Base-by-base conservation (phyloP, 176 grass and related monocot species). In the Puccinellia tenuiflora region DNA sequence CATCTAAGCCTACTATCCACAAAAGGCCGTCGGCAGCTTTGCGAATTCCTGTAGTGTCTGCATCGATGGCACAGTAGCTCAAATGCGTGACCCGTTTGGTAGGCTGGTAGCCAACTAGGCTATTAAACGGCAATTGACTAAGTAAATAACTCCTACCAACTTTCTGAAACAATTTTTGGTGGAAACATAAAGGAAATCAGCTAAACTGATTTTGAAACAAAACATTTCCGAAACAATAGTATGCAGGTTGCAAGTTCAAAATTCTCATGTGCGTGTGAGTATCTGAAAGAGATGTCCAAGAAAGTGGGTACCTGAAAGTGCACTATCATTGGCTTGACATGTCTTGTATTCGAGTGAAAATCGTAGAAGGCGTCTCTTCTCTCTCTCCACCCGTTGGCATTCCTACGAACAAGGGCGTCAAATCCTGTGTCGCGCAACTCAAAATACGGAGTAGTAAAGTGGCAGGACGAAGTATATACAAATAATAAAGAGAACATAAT, bases 271-370 rank as follows among this genome's bases (percentile, higher is more conserved):
- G 26, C 48, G 54, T 72, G 14, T 2, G 62, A 45, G 5, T 75
- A 48, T 59, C 16, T 45, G 25, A 51, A 85, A 16, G 73, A 73
- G 63, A 59, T 59, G 37, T 21, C 47, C 33, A 59, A 21, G 50
- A n/a, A 85, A 50, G 73, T 84, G 21, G 40, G 48, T 91, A 95
- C 96, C 96, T 98, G 96, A 75, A 98, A 98, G 88, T 98, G 96
- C n/a, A 88, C 90, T 83, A 95, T 95, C 4, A 88, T 98, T 38
- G 87, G 76, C 78, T 91, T 95, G 79, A 86, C 96, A 78, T 79
- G 31, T 85, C 92, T 87, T 26, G 92, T 91, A 68, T 90, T 95
- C 43, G 86, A 91, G n/a, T 98, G 90, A 73, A 95, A 98, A 85
- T 91, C 92, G 78, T 87, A 98, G 80, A 95, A 95, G 6, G 35